Percentiles rank a stretch among this genome's conserved stretches.
Evolutionary conservation across 2,329 filamentous ascomycete genomes (phyloP).

Genomic region (Alternaria burnsii): DNA sequence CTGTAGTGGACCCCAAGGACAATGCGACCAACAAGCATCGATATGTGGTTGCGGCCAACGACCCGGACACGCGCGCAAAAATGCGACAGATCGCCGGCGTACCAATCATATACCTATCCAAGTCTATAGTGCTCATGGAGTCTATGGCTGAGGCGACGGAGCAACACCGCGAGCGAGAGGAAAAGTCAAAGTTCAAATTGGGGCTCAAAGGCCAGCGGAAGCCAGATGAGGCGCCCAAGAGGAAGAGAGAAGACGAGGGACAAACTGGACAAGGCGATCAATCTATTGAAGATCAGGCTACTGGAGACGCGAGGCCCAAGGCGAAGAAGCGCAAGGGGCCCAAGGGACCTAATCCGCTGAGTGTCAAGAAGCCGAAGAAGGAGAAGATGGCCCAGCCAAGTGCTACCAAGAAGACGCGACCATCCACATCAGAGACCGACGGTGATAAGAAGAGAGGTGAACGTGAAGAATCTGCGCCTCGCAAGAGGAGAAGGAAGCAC

Average conservation of each 20-base stretch:
- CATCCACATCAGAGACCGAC: constrained; percentile 19
- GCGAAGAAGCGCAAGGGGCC: constrained; percentile 67
- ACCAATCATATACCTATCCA: constrained; percentile 79
- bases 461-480: constrained; percentile 38
- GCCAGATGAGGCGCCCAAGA: constrained; percentile 40
- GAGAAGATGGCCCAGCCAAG: constrained; percentile 20
- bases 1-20: constrained; percentile 80
- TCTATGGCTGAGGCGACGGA: constrained; percentile 76
- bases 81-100: constrained; percentile 75
- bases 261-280: constrained; percentile 30
- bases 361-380: constrained; percentile 74
- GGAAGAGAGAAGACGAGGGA: constrained; percentile 59
- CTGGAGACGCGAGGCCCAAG: constrained; percentile 31
- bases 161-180: constrained; percentile 70
- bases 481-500: constrained; percentile 52
- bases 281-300: constrained; percentile 32
- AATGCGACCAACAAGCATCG: constrained; percentile 77
- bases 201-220: constrained; percentile 65
- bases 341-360: constrained; percentile 75
- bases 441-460: constrained; percentile 17
- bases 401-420: constrained; percentile 26
- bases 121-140: constrained; percentile 81
- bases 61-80: constrained; percentile 67
- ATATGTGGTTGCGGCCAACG: constrained; percentile 81
- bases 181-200: constrained; percentile 76